Percentiles rank a stretch among this genome's conserved stretches.
Evolutionary conservation across 208 protist species (phyloP).

Genomic region (Crithidia mellificae): DNA sequence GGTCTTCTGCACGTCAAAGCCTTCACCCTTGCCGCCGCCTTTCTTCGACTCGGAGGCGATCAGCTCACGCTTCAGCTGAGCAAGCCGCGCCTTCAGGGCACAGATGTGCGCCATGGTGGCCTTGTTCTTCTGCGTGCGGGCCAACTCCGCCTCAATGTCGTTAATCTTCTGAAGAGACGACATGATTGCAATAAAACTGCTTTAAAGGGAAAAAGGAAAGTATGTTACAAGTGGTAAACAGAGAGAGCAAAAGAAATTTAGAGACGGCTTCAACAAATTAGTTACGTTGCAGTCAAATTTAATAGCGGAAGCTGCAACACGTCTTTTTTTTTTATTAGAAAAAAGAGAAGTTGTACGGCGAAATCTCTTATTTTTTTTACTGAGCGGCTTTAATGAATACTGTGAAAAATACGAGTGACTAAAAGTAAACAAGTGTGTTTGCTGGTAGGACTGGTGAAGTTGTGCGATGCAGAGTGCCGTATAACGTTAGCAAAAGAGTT

Average conservation of each 20-base stretch:
- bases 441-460: not conserved
- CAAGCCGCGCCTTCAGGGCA: conserved; percentile 97
- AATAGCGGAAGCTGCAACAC: not conserved
- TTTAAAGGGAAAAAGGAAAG: conserved; percentile 10
- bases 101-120: conserved; percentile 97
- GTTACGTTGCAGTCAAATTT: not conserved
- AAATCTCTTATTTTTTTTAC: no score
- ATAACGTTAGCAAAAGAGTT: not conserved
- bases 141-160: conserved; percentile 97
- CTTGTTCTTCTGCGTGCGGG: conserved; percentile 98
- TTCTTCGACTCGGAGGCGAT: conserved; percentile 90
- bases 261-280: not conserved
- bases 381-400: no score
- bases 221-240: no score
- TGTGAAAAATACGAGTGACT: no score
- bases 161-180: conserved; percentile 91
- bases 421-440: conserved; percentile 1
- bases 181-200: no score
- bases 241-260: not conserved
- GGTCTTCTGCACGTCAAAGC: conserved; percentile 98
- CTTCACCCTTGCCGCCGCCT: conserved; percentile 90
- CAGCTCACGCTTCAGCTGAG: conserved; percentile 97
- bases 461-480: not conserved
- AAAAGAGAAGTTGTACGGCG: no score
- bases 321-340: not conserved